Base-by-base conservation (phyloP, 179 eudicot species). In the Heliamphora pulchella region DNA sequence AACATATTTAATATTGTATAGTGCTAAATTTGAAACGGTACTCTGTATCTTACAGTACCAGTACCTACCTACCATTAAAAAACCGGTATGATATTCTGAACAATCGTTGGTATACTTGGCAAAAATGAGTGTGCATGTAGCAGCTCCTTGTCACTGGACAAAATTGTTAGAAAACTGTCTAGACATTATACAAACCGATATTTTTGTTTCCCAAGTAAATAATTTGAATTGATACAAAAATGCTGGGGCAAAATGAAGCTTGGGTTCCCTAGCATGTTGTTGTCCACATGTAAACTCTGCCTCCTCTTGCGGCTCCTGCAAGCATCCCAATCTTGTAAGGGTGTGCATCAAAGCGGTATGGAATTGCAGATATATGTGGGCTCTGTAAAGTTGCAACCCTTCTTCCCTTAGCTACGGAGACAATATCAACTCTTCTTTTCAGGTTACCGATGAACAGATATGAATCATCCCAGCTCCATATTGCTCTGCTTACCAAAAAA, bases 401-500 rank as follows among this genome's bases (percentile, higher is more conserved):
- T 80, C 82, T 88, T 81, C 80, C 86, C 51, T 59, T 69, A 41
- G 82, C 83, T 62, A 84, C 84, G 17, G 96, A 96, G 54, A 96
- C 78, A 17, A 94, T 84, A 76, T 94, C 94, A 22, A 96, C 89
- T 87, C 91, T 91, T 84, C 93, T 88, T 57, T 85, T 87, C 92
- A 88, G 87, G 61, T 88, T 90, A 43, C 97, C 97, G 5, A 92
- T 84, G 83, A 79, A 96, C 46, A 96, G 79, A 61, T 88, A 81
- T 18, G 96, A 85, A 82, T 96, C 99, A 79, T 96, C 98, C 99
- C 98, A 96, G 66, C 99, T 97, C 99, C 99, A 96, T 85, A 88
- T 79, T 73, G 91, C 98, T 86, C 99, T 96, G 91, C 55, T 80
- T 77, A n/a, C n/a, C n/a, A n/a, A 69, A 77, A 73, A 77, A 20